Evolutionary conservation across 352 stramenopile genomes (phyloP), one percentile per base, ranked within the genome.

Genomic region (Phytophthora litchii): DNA sequence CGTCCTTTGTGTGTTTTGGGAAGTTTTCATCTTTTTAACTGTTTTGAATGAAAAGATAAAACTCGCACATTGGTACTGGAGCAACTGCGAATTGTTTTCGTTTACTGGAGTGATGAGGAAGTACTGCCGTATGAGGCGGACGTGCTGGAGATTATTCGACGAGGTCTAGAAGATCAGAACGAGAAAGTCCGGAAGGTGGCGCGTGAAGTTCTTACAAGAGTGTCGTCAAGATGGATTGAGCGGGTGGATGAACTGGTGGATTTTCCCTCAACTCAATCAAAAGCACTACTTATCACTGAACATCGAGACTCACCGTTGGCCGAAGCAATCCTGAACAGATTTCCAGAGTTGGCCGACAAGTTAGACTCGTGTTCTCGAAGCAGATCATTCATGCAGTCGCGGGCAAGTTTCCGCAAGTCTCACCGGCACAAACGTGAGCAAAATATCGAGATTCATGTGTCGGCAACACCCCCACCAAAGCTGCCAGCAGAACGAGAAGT

Each of bases 21-120:
- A 19, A 27, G 23, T 57, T 17, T 52, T 50, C 3, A 4, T 35
- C 36, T 34, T 3, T 27, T n/a, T 66, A 19, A 50, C 19, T 37
- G 23, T 37, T 44, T 21, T 36, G 27, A 12, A 23, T 32, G 43
- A 58, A 21, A 36, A 92, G 83, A 83, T 7, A 80, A 77, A 54
- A 70, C 75, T 52, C 74, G 72, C 10, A 32, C 74, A 4, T 46
- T 92, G 25, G 41, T 92, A 16, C 40, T 89, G 13, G 77, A 88
- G 16, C 83, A 92, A 46, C 14, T 92, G 14, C 51, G 72, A 9
- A 61, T 89, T 23, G 60, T 88, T 21, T 66, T 89, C 4, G 64
- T 75, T 10, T 86, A 66, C 36, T 91, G 83, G 83, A 37, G 36
- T 3, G 81, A 80, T 36, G 43, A 68, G 0, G 79, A 89, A 43